Evolutionary conservation across 768 basidiomycete species (phyloP).

Genomic region (Rhizopogon rudus): DNA sequence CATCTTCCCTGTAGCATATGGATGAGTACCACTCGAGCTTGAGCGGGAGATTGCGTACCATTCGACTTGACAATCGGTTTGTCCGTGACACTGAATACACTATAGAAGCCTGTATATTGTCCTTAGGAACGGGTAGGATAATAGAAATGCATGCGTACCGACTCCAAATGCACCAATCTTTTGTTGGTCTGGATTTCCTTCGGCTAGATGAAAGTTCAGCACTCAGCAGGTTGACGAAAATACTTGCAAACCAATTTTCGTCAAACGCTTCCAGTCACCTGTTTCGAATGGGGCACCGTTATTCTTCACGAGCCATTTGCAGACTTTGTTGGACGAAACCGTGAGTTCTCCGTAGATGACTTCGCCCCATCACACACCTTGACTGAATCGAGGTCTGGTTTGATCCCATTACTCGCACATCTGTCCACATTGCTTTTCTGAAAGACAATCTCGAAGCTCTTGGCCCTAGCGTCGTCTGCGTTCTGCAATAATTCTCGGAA

Average conservation of each 20-base stretch:
- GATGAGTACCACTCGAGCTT: neutral
- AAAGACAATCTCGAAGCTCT: slow-evolving; percentile 31
- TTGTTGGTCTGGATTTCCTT: slow-evolving; percentile 48
- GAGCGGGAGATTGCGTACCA: neutral
- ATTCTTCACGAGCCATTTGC: slow-evolving; percentile 39
- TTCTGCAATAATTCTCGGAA: too few relatives aligned
- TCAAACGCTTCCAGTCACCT: slow-evolving; percentile 42
- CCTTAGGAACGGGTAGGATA: neutral
- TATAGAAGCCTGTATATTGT: slow-evolving; percentile 16
- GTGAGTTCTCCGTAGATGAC: neutral
- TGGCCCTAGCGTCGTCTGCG: slow-evolving; percentile 24
- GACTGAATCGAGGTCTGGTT: neutral
- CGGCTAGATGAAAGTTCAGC: slow-evolving; percentile 24
- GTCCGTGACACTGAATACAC: slow-evolving; percentile 25
- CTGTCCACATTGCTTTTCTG: slow-evolving; percentile 11
- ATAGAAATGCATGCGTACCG: slow-evolving; percentile 6
- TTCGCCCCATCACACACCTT: neutral
- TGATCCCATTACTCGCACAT: neutral
- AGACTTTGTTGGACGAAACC: slow-evolving; percentile 22
- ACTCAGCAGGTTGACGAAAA: neutral
- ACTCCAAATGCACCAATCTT: slow-evolving; percentile 47
- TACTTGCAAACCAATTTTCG: slow-evolving; percentile 33
- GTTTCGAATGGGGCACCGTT: slow-evolving; percentile 42
- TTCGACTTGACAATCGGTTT: slow-evolving; percentile 20
- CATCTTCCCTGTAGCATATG: neutral